Percentiles rank a stretch among this genome's conserved stretches.
These are phyloP conservation scores for Musa acuminata DNA, from an alignment of 176 grass and related monocot genomes.

Conservation along the genomic window DNA sequence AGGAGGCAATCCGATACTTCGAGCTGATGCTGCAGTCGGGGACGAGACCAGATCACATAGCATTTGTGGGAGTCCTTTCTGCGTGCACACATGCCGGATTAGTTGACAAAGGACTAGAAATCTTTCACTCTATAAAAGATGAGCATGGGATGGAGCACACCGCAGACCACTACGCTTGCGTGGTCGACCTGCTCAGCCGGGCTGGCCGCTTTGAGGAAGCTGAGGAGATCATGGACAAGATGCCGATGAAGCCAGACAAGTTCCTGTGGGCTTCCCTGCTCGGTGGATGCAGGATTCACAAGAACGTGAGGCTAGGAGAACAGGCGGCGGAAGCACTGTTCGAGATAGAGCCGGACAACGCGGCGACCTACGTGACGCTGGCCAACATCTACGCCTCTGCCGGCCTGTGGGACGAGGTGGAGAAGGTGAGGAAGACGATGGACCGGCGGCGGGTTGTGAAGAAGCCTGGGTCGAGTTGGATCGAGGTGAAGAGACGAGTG, in stretches of 20 bases:
- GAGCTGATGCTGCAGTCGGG: conserved; percentile 46
- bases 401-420: conserved; percentile 51
- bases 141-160: conserved; percentile 42
- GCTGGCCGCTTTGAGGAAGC: conserved; percentile 54
- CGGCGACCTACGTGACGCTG: conserved; percentile 67
- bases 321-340: conserved; percentile 55
- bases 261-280: conserved; percentile 84
- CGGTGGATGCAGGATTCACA: conserved; percentile 51
- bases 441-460: conserved; percentile 42
- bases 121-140: conserved; percentile 66
- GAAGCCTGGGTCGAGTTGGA: conserved; percentile 64
- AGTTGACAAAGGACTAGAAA: conserved; percentile 46
- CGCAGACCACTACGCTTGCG: conserved; percentile 68
- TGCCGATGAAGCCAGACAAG: conserved; percentile 60
- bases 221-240: conserved; percentile 46
- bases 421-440: conserved; percentile 57
- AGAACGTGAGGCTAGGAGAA: conserved; percentile 53
- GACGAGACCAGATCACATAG: conserved; percentile 52
- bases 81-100: conserved; percentile 72
- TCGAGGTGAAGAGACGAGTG: conserved; percentile 41
- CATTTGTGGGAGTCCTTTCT: conserved; percentile 58
- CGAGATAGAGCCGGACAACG: conserved; percentile 75
- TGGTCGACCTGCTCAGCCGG: conserved; percentile 63
- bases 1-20: conserved; percentile 49
- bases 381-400: conserved; percentile 59